Evolutionary conservation across 2,329 filamentous ascomycete species (phyloP).

Genomic region (Xylariales sp.): DNA sequence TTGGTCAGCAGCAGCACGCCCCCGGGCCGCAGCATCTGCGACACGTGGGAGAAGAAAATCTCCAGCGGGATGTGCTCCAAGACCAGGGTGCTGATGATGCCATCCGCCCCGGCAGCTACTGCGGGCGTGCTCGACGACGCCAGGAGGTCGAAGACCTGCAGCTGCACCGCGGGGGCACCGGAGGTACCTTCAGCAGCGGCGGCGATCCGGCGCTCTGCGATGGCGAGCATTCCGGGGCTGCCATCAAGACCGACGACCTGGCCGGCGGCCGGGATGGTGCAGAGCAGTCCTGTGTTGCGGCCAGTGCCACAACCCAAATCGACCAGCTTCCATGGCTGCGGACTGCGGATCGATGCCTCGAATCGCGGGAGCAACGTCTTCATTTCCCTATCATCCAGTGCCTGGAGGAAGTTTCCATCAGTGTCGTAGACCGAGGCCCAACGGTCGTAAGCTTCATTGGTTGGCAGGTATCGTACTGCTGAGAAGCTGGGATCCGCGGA

Average conservation of each 20-base stretch:
- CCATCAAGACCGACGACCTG: conserved; percentile 51
- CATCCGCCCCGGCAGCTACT: conserved; percentile 27
- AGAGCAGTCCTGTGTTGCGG: conserved; percentile 54
- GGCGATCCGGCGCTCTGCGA: conserved; percentile 37
- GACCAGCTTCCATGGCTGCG: conserved; percentile 36
- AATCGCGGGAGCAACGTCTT: conserved; percentile 43
- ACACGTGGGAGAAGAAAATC: conserved; percentile 43
- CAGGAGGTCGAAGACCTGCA: conserved; percentile 36
- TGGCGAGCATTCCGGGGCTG: conserved; percentile 51
- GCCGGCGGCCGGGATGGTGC: conserved; percentile 26
- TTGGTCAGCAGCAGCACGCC: conserved; percentile 59
- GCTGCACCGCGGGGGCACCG: conserved; percentile 4
- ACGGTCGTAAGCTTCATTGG: conserved; percentile 26
- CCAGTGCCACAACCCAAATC: conserved; percentile 65
- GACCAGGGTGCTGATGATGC: conserved; percentile 57
- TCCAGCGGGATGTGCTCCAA: conserved; percentile 57
- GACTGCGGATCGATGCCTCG: conserved; percentile 25
- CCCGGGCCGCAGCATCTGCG: conserved; percentile 37
- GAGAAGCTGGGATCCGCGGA: conserved; percentile 8
- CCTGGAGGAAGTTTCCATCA: conserved; percentile 63
- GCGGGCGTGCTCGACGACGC: conserved; percentile 17
- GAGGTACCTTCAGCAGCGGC: neutral
- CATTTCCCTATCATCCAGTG: conserved; percentile 56
- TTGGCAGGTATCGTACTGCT: conserved; percentile 25
- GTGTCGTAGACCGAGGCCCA: conserved; percentile 52